phyloP scores from a whole-genome alignment of 345 rosid genomes.

The Linum trigynum region DNA sequence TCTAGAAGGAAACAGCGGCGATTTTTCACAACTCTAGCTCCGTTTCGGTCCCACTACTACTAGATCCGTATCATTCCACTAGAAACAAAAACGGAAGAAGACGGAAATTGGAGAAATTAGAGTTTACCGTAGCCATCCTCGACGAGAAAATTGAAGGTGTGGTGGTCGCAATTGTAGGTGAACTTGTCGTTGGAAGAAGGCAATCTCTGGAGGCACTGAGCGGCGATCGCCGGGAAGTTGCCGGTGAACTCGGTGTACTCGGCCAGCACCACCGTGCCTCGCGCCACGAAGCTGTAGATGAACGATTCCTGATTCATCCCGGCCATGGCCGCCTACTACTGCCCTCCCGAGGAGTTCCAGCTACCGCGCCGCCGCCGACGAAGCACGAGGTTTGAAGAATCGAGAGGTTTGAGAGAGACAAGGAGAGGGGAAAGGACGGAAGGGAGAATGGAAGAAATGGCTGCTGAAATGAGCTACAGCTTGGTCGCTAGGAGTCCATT shows the following conservation, averaged over 20 bases:
- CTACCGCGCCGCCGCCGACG: neutral
- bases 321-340: neutral
- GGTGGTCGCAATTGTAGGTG: conserved; percentile 97
- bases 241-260: conserved; percentile 98
- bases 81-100: neutral
- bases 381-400: neutral
- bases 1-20: neutral
- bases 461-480: too few species aligned
- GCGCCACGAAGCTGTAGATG: conserved; percentile 93
- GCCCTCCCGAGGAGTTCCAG: too few species aligned
- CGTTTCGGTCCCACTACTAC: neutral
- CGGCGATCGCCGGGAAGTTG: conserved; percentile 91
- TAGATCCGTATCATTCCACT: neutral
- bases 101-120: conserved; percentile 1
- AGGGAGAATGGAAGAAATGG: neutral
- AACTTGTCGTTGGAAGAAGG: conserved; percentile 90
- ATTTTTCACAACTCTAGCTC: neutral
- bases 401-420: neutral
- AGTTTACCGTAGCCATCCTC: conserved; percentile 77
- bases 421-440: neutral
- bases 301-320: conserved; percentile 79
- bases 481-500: too few species aligned
- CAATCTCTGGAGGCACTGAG: conserved; percentile 83
- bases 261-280: conserved; percentile 84
- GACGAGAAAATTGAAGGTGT: conserved; percentile 89